These are phyloP conservation scores for Suhomyces bribrorum DNA, from an alignment of 1,139 yeast genomes.

Conservation along the genomic window DNA sequence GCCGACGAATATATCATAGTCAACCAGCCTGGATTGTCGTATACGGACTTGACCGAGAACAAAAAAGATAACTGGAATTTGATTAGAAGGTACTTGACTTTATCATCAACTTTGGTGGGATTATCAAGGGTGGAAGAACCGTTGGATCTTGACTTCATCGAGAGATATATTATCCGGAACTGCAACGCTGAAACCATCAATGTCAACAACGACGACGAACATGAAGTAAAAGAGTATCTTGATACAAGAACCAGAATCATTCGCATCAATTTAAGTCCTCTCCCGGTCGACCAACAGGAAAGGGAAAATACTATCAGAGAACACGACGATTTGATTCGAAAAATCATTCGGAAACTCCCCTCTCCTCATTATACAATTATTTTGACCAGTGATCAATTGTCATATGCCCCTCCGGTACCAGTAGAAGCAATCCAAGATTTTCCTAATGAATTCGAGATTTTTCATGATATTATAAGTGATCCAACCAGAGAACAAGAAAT, in stretches of 20 bases:
- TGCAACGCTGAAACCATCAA: slow-evolving; percentile 50
- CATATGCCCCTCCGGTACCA: slow-evolving; percentile 35
- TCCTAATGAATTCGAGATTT: slow-evolving; percentile 42
- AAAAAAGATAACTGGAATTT: slow-evolving; percentile 50
- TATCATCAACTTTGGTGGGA: slow-evolving; percentile 65
- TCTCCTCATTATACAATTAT: slow-evolving; percentile 62
- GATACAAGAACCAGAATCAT: slow-evolving; percentile 67
- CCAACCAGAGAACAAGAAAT: slow-evolving; percentile 48
- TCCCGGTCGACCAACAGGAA: slow-evolving; percentile 39
- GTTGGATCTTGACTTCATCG: slow-evolving; percentile 51
- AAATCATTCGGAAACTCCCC: slow-evolving; percentile 62
- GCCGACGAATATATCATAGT: slow-evolving; percentile 71
- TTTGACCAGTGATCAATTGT: slow-evolving; percentile 40
- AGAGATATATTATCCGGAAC: slow-evolving; percentile 41
- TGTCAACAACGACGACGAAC: slow-evolving; percentile 41
- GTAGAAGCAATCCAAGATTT: slow-evolving; percentile 23
- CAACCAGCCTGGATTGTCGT: slow-evolving; percentile 67
- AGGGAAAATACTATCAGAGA: slow-evolving; percentile 26
- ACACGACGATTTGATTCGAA: slow-evolving; percentile 55
- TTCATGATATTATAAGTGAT: slow-evolving; percentile 49
- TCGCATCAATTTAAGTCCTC: slow-evolving; percentile 50
- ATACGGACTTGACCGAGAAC: slow-evolving; percentile 53
- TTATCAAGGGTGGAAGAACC: slow-evolving; percentile 53
- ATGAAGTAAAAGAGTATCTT: slow-evolving; percentile 46
- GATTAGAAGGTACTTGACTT: slow-evolving; percentile 53